phyloP scores from a whole-genome alignment of 306 rosid genomes.

The Oxytropis ochrocephala region DNA sequence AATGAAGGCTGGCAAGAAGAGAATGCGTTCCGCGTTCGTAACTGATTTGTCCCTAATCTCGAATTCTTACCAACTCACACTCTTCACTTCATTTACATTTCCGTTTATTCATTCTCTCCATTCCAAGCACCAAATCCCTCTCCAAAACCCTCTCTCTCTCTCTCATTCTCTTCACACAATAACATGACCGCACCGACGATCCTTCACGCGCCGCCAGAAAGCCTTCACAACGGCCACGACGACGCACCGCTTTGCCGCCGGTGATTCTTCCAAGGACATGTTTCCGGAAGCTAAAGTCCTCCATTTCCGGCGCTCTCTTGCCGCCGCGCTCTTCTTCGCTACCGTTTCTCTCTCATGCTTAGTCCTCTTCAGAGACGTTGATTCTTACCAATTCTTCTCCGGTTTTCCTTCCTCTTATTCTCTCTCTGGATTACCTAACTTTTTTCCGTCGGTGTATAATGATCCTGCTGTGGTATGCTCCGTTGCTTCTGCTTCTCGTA shows the following conservation, averaged over 20 bases:
- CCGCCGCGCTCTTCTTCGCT: slow-evolving; percentile 34
- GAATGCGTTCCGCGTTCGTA: slow-evolving; percentile 13
- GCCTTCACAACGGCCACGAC: neutral
- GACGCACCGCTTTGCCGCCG: neutral
- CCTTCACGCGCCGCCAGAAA: neutral
- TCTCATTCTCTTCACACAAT: neutral
- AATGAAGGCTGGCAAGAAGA: neutral
- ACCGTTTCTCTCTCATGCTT: slow-evolving; percentile 46
- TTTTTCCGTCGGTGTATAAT: slow-evolving; percentile 20
- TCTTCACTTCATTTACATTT: neutral
- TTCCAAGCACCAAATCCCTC: neutral
- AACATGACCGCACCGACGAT: neutral
- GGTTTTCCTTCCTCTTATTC: slow-evolving; percentile 32
- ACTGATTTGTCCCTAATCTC: slow-evolving; percentile 24
- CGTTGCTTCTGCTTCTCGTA: neutral
- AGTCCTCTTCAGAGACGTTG: slow-evolving; percentile 37
- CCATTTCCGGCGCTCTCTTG: slow-evolving; percentile 26
- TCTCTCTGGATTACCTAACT: slow-evolving; percentile 20
- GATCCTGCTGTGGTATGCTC: slow-evolving; percentile 40
- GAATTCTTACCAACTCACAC: neutral
- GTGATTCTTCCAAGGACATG: slow-evolving; percentile 29
- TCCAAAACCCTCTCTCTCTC: neutral
- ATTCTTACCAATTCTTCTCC: slow-evolving; percentile 40
- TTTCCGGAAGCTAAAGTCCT: slow-evolving; percentile 14
- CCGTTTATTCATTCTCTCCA: neutral